Evolutionary conservation across 2,329 filamentous ascomycete genomes (phyloP).

Genomic region (Colletotrichum shisoi): DNA sequence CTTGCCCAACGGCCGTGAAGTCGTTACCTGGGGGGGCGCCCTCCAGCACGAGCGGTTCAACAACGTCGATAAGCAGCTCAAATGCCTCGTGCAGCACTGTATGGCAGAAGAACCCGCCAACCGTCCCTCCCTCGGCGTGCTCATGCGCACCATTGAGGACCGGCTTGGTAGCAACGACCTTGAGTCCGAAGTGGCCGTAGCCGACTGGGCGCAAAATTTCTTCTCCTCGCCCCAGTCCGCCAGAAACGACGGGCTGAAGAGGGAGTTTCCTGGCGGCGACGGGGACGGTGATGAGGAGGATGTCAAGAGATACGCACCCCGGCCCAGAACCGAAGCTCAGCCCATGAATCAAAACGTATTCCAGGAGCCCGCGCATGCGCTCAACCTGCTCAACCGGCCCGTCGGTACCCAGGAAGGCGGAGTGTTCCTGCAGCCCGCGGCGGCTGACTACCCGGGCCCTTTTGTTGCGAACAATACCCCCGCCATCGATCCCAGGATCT

Average conservation of each 20-base stretch:
- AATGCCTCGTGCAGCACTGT: slow-evolving; percentile 42
- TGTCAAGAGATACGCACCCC: not conserved
- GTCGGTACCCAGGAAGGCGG: not conserved
- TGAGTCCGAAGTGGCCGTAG: slow-evolving; percentile 36
- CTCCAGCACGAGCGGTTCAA: slow-evolving; percentile 23
- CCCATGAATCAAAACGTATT: not conserved
- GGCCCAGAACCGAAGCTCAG: not conserved
- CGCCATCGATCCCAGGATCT: not conserved
- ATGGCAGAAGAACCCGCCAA: slow-evolving; percentile 43
- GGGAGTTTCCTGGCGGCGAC: not conserved
- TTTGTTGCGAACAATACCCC: too few species aligned
- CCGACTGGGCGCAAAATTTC: slow-evolving; percentile 33
- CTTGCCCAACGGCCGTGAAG: not conserved
- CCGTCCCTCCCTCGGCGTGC: slow-evolving; percentile 42
- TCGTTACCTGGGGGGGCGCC: slow-evolving; percentile 33
- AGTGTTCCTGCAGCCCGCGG: not conserved
- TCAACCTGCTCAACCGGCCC: not conserved
- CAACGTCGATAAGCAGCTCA: slow-evolving; percentile 42
- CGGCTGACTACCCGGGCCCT: not conserved
- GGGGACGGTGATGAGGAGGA: not conserved
- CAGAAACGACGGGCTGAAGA: not conserved
- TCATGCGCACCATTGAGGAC: slow-evolving; percentile 40
- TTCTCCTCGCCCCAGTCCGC: slow-evolving; percentile 23
- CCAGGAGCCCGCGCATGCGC: not conserved
- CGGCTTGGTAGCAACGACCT: slow-evolving; percentile 38